Evolutionary conservation across 2,329 filamentous ascomycete species (phyloP), one percentile per base, ranked within the genome.

Genomic region (Corynespora cassiicola): DNA sequence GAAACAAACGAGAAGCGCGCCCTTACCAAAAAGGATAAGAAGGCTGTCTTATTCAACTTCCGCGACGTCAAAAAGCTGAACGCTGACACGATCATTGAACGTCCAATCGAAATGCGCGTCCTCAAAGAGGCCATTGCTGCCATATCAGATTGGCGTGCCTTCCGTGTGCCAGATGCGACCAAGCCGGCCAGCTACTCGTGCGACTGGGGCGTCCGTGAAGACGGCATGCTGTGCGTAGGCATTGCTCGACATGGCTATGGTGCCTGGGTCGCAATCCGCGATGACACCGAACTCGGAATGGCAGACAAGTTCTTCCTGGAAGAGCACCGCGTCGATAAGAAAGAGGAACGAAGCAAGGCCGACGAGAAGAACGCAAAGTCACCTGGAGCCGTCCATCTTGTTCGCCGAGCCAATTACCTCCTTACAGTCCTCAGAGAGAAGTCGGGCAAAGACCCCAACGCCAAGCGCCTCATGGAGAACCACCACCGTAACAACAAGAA

Each of bases 301-400:
- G 74, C 76, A 2, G 90, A 96, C 57, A 97, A 96, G 62, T 88
- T 97, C 65, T 99, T 95, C 73, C 74, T 99, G 1, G 94, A 99
- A 65, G 95, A 99, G 68, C 91, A 97, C 66, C 87, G 92, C n/a
- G 92, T 97, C 12, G 94, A 95, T 67, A 94, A 95, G 73, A 97
- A 97, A 66, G 91, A 94, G 58, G 90, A 96, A 68, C 86, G 94
- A 22, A 87, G 78, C 59, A 89, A 90, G 58, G 82, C 75, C 11
- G 86, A 89, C 12, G 73, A 81, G 48, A 84, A 84, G 57, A 77
- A 78, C 12, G 88, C 88, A 22, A 95, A 95, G 60, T 95, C 92
- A 3, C 94, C 94, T 4, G 94, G 94, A n/a, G 92, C 94, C 15
- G 94, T 99, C 18, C 94, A 99, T 65, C 83, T 99, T 28, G 92